phyloP scores from a whole-genome alignment of 2,329 filamentous ascomycete species.

The Aspergillus pseudoviridinutans region DNA sequence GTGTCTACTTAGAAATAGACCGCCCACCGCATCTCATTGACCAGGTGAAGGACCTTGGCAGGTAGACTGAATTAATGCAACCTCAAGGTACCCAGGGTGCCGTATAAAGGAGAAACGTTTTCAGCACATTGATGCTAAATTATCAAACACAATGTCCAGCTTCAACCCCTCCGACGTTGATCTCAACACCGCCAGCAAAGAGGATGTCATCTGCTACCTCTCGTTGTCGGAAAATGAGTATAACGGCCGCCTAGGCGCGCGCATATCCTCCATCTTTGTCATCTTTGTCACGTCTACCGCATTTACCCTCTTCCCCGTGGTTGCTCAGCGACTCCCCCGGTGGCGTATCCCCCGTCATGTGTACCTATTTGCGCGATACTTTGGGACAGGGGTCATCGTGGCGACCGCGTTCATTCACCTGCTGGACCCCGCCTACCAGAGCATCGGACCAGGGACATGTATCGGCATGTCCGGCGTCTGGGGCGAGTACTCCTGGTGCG shows the following conservation, averaged over 20 bases:
- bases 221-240: conserved; percentile 48
- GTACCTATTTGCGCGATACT: conserved; percentile 47
- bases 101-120: background rate
- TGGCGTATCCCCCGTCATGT: conserved; percentile 41
- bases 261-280: conserved; percentile 44
- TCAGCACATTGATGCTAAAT: background rate
- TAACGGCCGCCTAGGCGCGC: conserved; percentile 46
- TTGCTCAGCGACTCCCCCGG: conserved; percentile 37
- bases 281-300: conserved; percentile 40
- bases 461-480: conserved; percentile 53
- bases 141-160: conserved; percentile 10
- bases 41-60: background rate
- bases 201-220: conserved; percentile 51
- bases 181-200: conserved; percentile 40
- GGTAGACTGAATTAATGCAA: background rate
- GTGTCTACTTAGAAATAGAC: too few relatives aligned
- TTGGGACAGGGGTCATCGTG: conserved; percentile 46
- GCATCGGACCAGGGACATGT: conserved; percentile 47
- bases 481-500: conserved; percentile 50
- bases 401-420: conserved; percentile 48
- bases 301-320: conserved; percentile 46
- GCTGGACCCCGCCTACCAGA: conserved; percentile 42
- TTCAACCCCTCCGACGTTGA: conserved; percentile 44
- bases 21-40: background rate
- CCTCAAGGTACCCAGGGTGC: background rate